Conservation (phyloP, 2,329 filamentous ascomycete genomes). For the Sporothrix curviconia region DNA sequence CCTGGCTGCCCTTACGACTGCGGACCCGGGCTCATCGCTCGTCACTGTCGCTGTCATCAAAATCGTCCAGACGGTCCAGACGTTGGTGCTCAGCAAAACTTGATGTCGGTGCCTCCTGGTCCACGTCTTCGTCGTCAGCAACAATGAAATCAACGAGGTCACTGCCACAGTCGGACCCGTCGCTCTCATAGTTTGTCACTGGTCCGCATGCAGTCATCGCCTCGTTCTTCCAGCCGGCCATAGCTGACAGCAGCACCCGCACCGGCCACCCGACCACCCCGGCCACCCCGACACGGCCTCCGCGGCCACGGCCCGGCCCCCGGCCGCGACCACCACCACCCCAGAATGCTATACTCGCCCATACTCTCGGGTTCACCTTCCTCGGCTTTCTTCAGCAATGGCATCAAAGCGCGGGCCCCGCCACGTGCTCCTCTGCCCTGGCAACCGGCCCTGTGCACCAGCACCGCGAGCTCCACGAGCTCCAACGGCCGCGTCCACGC, state of each 20-base stretch:
- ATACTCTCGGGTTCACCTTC: slow-evolving; percentile 4
- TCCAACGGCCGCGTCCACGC: neutral
- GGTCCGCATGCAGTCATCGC: slow-evolving; percentile 46
- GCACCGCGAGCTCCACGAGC: neutral
- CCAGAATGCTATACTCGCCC: slow-evolving; percentile 12
- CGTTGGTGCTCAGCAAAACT: neutral
- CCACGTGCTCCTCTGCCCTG: no score
- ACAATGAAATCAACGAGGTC: slow-evolving; percentile 54
- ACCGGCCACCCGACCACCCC: slow-evolving; percentile 5
- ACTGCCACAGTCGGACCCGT: slow-evolving; percentile 42
- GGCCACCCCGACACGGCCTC: slow-evolving; percentile 9
- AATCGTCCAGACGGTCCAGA: no score
- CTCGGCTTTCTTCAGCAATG: slow-evolving; percentile 14
- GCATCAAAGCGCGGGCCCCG: neutral
- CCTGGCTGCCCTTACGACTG: neutral
- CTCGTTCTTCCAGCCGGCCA: slow-evolving; percentile 34
- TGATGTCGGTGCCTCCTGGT: slow-evolving; percentile 6
- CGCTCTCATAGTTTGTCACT: slow-evolving; percentile 41
- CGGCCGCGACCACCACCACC: slow-evolving; percentile 13
- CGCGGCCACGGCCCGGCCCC: slow-evolving; percentile 18
- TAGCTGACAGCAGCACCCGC: neutral
- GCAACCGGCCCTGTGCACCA: neutral
- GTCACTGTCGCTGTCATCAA: neutral
- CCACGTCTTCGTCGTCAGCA: slow-evolving; percentile 34
- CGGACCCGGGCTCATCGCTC: no score